Percentiles rank a stretch among this genome's conserved stretches.
phyloP scores from a whole-genome alignment of 2,329 filamentous ascomycete species.

The Zymoseptoria ardabiliae region DNA sequence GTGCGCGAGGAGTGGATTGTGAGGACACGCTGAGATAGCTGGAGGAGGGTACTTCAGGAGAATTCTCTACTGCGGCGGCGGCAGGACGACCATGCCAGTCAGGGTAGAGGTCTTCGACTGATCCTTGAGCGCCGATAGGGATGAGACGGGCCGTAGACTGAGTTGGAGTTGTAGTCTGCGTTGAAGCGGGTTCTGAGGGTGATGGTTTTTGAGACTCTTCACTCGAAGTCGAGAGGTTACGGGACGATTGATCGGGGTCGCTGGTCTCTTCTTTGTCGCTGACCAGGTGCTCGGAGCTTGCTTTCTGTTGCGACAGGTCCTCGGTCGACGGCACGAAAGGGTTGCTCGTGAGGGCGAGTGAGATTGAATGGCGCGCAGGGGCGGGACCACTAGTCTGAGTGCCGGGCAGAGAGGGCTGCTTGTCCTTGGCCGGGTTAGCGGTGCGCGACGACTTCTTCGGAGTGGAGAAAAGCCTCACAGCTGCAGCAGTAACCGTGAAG shows the following conservation, averaged over 20 bases:
- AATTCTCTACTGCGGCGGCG: slow-evolving; percentile 6
- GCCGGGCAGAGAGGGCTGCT: neutral
- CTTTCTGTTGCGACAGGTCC: neutral
- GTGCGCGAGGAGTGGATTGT: slow-evolving; percentile 1
- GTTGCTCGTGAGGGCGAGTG: slow-evolving; percentile 6
- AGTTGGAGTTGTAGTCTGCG: neutral
- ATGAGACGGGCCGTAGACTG: neutral
- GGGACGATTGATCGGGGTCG: neutral
- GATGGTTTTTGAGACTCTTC: neutral
- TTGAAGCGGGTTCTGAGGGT: neutral
- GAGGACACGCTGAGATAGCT: neutral
- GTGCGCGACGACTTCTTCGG: neutral
- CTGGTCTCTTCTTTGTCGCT: neutral
- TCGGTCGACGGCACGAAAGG: neutral
- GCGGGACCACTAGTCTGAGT: neutral
- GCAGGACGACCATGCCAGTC: slow-evolving; percentile 22
- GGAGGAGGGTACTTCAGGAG: slow-evolving; percentile 1
- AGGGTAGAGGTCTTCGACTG: slow-evolving; percentile 25
- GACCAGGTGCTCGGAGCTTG: neutral
- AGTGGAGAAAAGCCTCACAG: neutral
- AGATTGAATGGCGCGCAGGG: slow-evolving; percentile 2
- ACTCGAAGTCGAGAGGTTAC: neutral
- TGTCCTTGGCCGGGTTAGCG: neutral
- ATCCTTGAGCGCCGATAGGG: slow-evolving; percentile 10
- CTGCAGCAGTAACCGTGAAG: neutral